phyloP scores from a whole-genome alignment of 2,329 filamentous ascomycete species.

The Neurospora sp. region DNA sequence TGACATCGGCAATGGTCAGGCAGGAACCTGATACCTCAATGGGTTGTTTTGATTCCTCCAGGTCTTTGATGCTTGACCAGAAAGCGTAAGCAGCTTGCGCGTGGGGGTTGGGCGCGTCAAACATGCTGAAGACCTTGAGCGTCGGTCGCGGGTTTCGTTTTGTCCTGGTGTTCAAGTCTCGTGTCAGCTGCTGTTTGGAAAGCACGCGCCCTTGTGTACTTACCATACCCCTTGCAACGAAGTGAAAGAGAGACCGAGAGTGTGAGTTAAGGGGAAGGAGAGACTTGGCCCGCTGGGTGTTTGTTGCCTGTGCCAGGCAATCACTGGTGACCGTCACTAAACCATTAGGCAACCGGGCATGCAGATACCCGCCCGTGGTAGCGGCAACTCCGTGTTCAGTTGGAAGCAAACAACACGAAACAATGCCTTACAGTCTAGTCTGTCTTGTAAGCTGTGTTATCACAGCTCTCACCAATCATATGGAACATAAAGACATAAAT shows the following conservation, averaged over 20 bases:
- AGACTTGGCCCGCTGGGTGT: neutral
- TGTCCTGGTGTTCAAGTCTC: neutral
- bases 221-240: neutral
- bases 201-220: neutral
- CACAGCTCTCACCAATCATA: neutral
- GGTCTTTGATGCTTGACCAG: neutral
- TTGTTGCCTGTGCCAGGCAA: neutral
- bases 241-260: neutral
- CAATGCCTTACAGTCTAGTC: neutral
- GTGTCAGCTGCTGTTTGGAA: neutral
- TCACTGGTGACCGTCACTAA: neutral
- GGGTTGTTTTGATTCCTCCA: neutral
- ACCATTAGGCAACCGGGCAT: neutral
- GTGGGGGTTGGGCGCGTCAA: neutral
- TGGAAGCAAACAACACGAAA: neutral
- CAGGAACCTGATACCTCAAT: neutral
- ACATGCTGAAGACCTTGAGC: neutral
- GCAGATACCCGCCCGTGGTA: neutral
- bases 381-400: neutral
- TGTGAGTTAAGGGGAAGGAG: neutral
- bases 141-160: neutral
- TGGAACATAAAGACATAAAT: neutral
- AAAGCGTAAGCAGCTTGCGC: neutral
- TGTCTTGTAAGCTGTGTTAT: neutral
- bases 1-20: constrained; percentile 13